phyloP scores from a whole-genome alignment of 2,329 filamentous ascomycete genomes.

The Trichoderma koningiopsis region DNA sequence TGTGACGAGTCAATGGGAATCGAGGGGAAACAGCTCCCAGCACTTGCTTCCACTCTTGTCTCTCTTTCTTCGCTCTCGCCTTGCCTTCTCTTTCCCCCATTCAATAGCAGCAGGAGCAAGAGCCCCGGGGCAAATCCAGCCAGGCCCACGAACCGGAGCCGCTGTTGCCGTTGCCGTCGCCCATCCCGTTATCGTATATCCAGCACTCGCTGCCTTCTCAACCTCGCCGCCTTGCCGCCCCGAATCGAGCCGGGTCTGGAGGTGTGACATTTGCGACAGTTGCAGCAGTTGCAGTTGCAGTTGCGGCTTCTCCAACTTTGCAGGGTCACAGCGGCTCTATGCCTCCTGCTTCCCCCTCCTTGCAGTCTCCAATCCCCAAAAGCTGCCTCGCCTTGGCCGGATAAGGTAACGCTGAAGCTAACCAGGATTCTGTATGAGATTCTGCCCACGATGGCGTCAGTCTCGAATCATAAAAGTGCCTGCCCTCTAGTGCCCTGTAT shows the following conservation, averaged over 20 bases:
- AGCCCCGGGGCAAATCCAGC: neutral
- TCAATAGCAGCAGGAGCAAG: neutral
- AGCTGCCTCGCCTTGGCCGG: neutral
- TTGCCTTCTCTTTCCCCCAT: neutral
- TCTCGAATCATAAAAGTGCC: constrained; percentile 14
- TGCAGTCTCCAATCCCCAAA: neutral
- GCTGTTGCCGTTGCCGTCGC: neutral
- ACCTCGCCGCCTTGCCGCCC: constrained; percentile 6
- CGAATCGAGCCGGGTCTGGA: neutral
- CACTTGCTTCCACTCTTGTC: neutral
- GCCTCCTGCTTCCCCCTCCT: neutral
- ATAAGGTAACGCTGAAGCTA: neutral
- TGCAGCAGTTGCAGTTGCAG: neutral
- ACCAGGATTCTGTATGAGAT: neutral
- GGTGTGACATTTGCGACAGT: constrained; percentile 2
- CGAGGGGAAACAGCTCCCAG: neutral
- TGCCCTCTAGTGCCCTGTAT: constrained; percentile 3
- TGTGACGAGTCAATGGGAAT: constrained; percentile 20
- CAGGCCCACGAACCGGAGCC: neutral
- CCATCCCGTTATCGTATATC: neutral
- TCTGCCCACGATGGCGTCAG: constrained; percentile 23
- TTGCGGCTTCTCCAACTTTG: neutral
- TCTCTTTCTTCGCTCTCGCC: neutral
- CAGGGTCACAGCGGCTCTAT: neutral
- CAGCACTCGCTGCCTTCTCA: neutral